Base-by-base conservation (phyloP, 768 basidiomycete genomes). In the Amanita fuliginea region DNA sequence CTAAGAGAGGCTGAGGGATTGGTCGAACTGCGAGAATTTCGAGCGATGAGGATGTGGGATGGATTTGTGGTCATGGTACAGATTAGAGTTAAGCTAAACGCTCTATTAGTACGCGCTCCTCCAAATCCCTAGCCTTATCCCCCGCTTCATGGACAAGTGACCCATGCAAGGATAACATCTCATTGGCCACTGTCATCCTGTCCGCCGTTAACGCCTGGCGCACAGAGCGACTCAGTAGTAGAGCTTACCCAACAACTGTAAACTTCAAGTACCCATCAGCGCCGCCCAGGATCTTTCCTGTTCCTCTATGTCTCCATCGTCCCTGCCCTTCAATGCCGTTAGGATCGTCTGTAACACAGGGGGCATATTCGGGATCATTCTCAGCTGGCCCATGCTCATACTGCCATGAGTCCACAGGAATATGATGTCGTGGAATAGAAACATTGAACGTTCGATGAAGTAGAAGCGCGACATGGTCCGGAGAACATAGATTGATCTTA, bases 371-470 rank as follows among this genome's bases (percentile, higher is more conserved):
- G 8, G 86, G 82, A 54, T 90, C 86, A 55, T 86, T 86, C 60
- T 86, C 86, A 9, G 82, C 79, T 0, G 86, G 74, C 3, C 83
- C 89, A 55, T 90, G 86, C 64, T 94, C 87, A 59, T 95, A 97
- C 50, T 79, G 75, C 83, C 88, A 94, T 52, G 75, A 64, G 28
- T 85, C 81, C 22, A 68, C 71, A 2, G 89, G 88, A 55, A 97
- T 92, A 62, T 96, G 92, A 59, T 88, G 80, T 49, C 86, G 79
- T 2, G 94, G 93, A 64, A 97, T 93, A 16, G 94, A 94, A 14
- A 88, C 86, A 63, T 97, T 97, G 72, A 96, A 97, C 5, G 89
- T 96, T 21, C 81, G 80, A 57, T 93, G 88, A 3, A 93, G 73
- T 30, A 97, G 86, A 13, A 97, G 72, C 1, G 92, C 89, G 47